Base-by-base conservation (phyloP, 345 rosid species). In the Crucihimalaya himalaica region DNA sequence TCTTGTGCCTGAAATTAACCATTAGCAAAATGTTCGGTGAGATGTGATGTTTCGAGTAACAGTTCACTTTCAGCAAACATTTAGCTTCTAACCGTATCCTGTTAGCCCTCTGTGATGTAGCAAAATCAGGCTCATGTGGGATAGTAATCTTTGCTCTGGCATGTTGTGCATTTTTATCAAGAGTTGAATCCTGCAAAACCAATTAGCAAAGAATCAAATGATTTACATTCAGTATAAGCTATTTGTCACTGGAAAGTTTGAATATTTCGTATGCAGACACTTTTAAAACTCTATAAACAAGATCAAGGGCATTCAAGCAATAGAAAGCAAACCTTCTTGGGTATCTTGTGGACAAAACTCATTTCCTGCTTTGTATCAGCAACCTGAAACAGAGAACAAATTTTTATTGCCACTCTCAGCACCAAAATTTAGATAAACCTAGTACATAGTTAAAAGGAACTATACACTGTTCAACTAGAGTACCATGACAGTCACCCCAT, bases 91-190 rank as follows among this genome's bases (percentile, higher is more conserved):
- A 92, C 99, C 96, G 82, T 71, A 59, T 83, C 76, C 94, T 89
- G 54, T 85, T 92, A 29, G 94, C 90, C 84, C 98, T 84, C 35
- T 84, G 81, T 8, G 94, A 85, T 70, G 99, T 95, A 80, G 86
- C 96, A 74, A 92, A 87, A 55, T 83, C 97, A 71, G 96, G 98
- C 73, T 88, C 96, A 40, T 88, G 88, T 16, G 99, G 98, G 83
- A 92, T 81, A 42, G 99, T 95, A 68, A 87, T 70, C 81, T 82
- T 88, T 66, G 87, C 77, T 79, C 71, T 90, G 45, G 80, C 45
- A 47, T 66, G 81, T 20, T 63, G 72, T 43, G 70, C 53, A 59
- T 34, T 80, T 81, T 65, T 82, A 64, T 86, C 92, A 46, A 70
- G 34, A 62, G 71, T 45, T 39, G 63, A 84, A 47, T 85, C 92